Conservation (phyloP, 164 flowering plant species). For the Litsea cubeba region DNA sequence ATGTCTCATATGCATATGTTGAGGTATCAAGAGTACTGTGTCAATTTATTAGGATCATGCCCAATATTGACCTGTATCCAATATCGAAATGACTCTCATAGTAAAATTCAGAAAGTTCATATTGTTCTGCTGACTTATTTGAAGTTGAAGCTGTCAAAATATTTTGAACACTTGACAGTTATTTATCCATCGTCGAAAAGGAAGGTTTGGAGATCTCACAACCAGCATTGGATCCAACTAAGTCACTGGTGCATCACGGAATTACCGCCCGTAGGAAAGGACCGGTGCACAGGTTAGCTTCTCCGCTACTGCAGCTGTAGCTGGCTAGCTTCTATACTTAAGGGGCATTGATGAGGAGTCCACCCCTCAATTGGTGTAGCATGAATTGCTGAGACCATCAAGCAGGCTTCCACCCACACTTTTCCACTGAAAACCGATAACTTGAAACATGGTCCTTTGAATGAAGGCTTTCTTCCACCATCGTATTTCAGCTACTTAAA, state of each 20-base stretch:
- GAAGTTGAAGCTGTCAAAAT: no score
- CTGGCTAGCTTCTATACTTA: background rate
- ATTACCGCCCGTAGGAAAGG: constrained; percentile 62
- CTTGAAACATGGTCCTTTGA: background rate
- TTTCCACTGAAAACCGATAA: background rate
- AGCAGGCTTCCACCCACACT: background rate
- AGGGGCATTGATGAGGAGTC: background rate
- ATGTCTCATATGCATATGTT: no score
- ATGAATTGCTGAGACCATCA: background rate
- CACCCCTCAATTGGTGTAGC: background rate
- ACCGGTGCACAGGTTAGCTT: constrained; percentile 65
- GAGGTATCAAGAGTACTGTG: no score
- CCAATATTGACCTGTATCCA: no score
- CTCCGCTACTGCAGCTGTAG: background rate
- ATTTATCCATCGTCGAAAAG: constrained; percentile 57
- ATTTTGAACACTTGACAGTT: constrained; percentile 34
- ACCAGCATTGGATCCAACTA: constrained; percentile 78
- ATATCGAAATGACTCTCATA: no score
- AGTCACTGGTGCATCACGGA: constrained; percentile 77
- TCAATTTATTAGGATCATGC: no score
- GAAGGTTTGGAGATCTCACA: constrained; percentile 97
- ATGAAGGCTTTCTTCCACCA: background rate
- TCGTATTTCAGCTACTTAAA: background rate
- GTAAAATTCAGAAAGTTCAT: no score
- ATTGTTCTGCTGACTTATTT: no score